These are phyloP conservation scores for Casuarina cunninghamiana DNA, from an alignment of 306 rosid species.

Conservation along the genomic window DNA sequence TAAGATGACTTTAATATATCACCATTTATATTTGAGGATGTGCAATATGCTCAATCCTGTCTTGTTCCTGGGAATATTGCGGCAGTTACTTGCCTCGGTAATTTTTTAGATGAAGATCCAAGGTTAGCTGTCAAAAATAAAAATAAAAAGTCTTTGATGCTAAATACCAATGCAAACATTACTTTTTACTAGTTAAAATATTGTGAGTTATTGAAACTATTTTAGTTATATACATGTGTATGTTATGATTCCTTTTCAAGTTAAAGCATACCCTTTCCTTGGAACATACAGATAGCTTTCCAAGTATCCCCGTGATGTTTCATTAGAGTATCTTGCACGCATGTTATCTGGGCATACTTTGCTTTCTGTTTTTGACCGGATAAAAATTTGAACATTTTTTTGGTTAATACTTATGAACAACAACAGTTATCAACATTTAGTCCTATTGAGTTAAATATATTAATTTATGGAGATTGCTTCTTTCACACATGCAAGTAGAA, in stretches of 20 bases:
- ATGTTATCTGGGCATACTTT: not conserved
- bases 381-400: not conserved
- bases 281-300: not conserved
- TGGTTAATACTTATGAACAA: not conserved
- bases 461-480: not conserved
- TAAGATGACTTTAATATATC: slow-evolving; percentile 5
- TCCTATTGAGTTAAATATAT: not conserved
- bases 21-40: not conserved
- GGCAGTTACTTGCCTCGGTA: not conserved
- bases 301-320: not conserved
- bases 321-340: not conserved
- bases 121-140: not conserved
- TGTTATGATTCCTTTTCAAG: no score
- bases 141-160: not conserved
- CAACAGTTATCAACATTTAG: not conserved
- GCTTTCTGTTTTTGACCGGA: not conserved
- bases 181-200: no score
- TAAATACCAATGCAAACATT: not conserved
- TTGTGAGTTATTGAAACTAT: no score
- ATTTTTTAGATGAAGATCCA: not conserved
- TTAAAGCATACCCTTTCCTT: not conserved
- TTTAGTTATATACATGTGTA: no score
- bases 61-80: not conserved
- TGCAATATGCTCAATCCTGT: not conserved
- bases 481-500: not conserved